Evolutionary conservation across 2,329 filamentous ascomycete species (phyloP).

Genomic region (Escovopsis sp.): DNA sequence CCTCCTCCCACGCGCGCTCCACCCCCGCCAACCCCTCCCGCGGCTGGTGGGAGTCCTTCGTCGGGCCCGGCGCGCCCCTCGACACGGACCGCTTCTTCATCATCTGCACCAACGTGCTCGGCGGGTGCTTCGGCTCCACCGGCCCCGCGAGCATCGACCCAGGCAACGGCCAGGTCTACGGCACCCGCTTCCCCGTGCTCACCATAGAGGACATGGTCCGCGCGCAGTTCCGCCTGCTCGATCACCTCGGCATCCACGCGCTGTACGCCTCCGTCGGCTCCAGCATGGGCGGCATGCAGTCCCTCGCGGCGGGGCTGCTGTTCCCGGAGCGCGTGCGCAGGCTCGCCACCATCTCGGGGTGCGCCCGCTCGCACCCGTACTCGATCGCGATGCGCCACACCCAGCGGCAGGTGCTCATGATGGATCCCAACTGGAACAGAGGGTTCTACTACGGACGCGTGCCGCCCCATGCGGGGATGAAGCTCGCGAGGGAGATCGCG

Average conservation of each 20-base stretch:
- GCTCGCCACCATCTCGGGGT: constrained; percentile 82
- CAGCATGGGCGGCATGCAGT: constrained; percentile 98
- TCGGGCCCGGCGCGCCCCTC: constrained; percentile 69
- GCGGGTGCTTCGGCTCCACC: constrained; percentile 90
- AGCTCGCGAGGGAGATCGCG: constrained; percentile 90
- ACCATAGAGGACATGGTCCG: constrained; percentile 97
- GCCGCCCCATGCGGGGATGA: constrained; percentile 93
- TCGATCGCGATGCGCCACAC: constrained; percentile 98
- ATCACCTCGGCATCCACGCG: constrained; percentile 58
- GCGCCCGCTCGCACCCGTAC: constrained; percentile 88
- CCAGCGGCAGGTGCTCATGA: constrained; percentile 95
- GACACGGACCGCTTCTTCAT: constrained; percentile 87
- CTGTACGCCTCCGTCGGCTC: constrained; percentile 87
- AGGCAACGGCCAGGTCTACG: constrained; percentile 73
- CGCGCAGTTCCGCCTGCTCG: constrained; percentile 80
- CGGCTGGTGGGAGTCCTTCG: constrained; percentile 99
- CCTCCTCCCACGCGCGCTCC: constrained; percentile 93
- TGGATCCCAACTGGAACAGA: constrained; percentile 93
- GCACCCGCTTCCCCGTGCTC: constrained; percentile 86
- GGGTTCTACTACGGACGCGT: constrained; percentile 85
- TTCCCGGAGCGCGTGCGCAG: constrained; percentile 70
- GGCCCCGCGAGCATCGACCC: constrained; percentile 82
- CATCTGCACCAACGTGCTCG: constrained; percentile 92
- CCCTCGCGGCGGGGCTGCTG: constrained; percentile 68
- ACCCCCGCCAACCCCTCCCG: constrained; percentile 74